Evolutionary conservation across 306 rosid genomes (phyloP), one percentile per base, ranked within the genome.

Genomic region (Corylus americana): DNA sequence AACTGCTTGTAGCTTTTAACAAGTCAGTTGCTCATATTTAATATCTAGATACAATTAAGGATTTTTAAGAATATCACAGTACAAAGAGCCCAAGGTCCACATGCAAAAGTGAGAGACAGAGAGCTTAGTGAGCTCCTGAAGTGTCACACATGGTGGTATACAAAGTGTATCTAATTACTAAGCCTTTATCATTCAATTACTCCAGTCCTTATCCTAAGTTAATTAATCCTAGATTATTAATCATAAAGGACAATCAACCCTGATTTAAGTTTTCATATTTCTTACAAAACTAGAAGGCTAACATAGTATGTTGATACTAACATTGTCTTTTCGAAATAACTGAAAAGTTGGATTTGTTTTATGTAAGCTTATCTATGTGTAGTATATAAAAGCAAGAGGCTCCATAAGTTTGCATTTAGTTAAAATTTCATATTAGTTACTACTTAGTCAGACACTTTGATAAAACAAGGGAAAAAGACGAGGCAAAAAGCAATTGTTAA

Each of bases 201-300:
- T 18, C 2, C 42, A 39, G 17, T 66, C 64, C 55, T 6, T 62
- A 25, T 57, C 20, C 64, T 45, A 59, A 39, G 22, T 62, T 62
- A 45, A 49, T 22, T 3, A 63, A 58, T 63, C 14, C 83, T 73
- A 25, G 8, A 3, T 55, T 4, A 18, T 5, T 42, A 72, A 73
- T 45, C 64, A 79, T 20, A 50, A 48, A 66, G 70, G 76, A 39
- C 7, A 55, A n/a, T 71, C 27, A 79, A 48, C 59, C 11, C 14
- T 42, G 11, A 49, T 53, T 31, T 47, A 22, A 57, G 49, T 47
- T 27, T 55, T 48, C 79, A 48, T 55, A 64, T 47, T 79, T 29
- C 64, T 45, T 76, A 72, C 64, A 55, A 69, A 62, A 71, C 77
- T 37, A 63, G 58, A 55, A 63, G 35, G 64, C 18, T 71, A 42